Percentiles rank a stretch among this genome's conserved stretches.
These are phyloP conservation scores for Diutina neorugosa DNA, from an alignment of 1,139 yeast genomes.

Conservation along the genomic window DNA sequence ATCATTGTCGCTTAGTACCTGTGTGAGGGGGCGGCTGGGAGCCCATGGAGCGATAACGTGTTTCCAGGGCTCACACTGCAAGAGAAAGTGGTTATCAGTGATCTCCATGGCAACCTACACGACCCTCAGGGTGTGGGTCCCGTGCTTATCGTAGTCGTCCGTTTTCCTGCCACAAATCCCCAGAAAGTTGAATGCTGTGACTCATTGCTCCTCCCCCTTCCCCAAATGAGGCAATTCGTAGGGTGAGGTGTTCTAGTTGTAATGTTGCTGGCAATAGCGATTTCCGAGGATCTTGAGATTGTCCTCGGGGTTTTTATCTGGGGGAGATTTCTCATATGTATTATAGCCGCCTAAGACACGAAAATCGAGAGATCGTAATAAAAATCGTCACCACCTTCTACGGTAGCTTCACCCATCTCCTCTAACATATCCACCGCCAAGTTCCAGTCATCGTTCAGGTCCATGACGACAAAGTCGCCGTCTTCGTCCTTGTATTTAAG, in stretches of 20 bases:
- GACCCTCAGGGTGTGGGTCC: no score
- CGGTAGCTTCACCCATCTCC: conserved; percentile 12
- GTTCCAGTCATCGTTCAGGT: conserved; percentile 66
- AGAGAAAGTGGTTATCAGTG: background rate
- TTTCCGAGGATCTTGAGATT: no score
- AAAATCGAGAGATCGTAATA: conserved; percentile 3
- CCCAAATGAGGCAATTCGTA: background rate
- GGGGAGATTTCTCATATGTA: background rate
- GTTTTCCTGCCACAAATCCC: background rate
- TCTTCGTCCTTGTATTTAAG: conserved; percentile 89
- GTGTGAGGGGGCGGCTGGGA: background rate
- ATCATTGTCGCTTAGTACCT: background rate
- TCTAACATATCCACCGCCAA: conserved; percentile 43
- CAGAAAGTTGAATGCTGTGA: background rate
- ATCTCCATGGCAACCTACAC: background rate
- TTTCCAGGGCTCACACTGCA: background rate
- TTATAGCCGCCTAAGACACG: background rate
- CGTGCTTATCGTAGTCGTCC: background rate
- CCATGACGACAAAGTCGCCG: conserved; percentile 83
- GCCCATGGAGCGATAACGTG: background rate
- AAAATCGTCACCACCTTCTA: background rate
- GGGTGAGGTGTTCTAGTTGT: background rate
- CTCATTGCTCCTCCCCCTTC: background rate
- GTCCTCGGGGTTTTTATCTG: no score
- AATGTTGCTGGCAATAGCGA: background rate